Base-by-base conservation (phyloP, 1,284 basidiomycete genomes). In the Sporisorium scitamineum region DNA sequence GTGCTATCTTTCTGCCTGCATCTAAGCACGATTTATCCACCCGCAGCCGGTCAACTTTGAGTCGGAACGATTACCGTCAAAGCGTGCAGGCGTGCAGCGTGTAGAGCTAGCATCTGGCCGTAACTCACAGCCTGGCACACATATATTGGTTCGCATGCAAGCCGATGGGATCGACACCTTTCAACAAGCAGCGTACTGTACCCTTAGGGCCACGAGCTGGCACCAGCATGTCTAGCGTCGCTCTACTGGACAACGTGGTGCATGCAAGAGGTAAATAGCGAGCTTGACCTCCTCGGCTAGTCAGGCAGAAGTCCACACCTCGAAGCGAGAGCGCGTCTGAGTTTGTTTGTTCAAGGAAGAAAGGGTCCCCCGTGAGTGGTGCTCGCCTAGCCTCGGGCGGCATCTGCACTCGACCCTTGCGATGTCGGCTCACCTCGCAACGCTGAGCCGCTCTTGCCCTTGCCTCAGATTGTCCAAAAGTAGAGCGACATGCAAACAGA, bases 81-180 rank as follows among this genome's bases (percentile, higher is more conserved):
- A n/a, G n/a, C n/a, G 39, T 41, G 14, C 41, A 42, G n/a, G 8
- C 22, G 41, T 42, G 41, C 41, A 22, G n/a, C 7, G 41, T 42
- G 41, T 20, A 42, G 41, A 13, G 39, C 39, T 41, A 42, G n/a
- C n/a, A n/a, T n/a, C n/a, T n/a, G n/a, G 11, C n/a, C 11, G 16
- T 16, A 13, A 37, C 34, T 42, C 5, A 5, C 27, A 24, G 8
- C 9, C 18, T 8, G 45, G 24, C 45, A 20, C 45, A 47, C 45
- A 47, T 47, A 47, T 27, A 47, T 24, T 47, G 47, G 27, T n/a
- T 48, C 47, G 7, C 47, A 48, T 48, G 45, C 45, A 47, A 47
- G 14, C 24, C 45, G 37, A 39, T 8, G 34, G 34, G 34, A 7
- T 13, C 9, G 14, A 13, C 9, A 34, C 10, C 11, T 6, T 34